Base-by-base conservation (phyloP, 179 eudicot species). In the Beta lomatogona region DNA sequence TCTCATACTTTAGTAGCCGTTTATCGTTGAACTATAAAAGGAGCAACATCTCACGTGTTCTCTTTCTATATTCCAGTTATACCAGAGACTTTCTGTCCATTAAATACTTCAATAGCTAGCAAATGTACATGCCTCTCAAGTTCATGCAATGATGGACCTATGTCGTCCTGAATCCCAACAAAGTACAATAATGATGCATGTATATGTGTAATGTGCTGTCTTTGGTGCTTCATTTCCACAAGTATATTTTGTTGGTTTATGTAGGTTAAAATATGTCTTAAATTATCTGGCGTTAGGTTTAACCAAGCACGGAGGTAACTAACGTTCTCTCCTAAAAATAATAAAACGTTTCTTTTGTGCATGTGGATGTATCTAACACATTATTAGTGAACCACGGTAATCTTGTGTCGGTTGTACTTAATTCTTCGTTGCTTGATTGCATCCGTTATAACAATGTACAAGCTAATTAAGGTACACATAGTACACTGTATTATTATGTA, bases 11-110 rank as follows among this genome's bases (percentile, higher is more conserved):
- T 25, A 64, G 5, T 64, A 31, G 41, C 41, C 15, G 69, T 64
- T 64, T 64, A 64, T 64, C 69, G 69, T 25, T 64, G 69, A 19
- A 64, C 82, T 80, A 73, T 71, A 16, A 60, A 31, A 72, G 48
- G 72, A 48, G 77, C 71, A 72, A 80, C 82, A 80, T 72, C 50
- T 80, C 82, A 72, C 75, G 74, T 80, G 77, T 60, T 69, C n/a
- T 69, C 31, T 2, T 28, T 52, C 22, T 18, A 41, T 15, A 22
- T 28, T 36, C 16, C 16, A 68, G 48, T 45, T 31, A 68, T 9
- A 68, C 41, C 76, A 25, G 41, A 53, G n/a, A 50, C 60, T 72
- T 72, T 52, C 44, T 52, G 10, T 5, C 71, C 71, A 36, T 71
- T 19, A 71, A 71, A 21, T 4, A 21, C 25, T 22, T 21, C n/a